A percentile compares a stretch with the other conserved stretches of the same genome.
phyloP scores from a whole-genome alignment of 306 rosid species.

The Dicorynia guianensis region DNA sequence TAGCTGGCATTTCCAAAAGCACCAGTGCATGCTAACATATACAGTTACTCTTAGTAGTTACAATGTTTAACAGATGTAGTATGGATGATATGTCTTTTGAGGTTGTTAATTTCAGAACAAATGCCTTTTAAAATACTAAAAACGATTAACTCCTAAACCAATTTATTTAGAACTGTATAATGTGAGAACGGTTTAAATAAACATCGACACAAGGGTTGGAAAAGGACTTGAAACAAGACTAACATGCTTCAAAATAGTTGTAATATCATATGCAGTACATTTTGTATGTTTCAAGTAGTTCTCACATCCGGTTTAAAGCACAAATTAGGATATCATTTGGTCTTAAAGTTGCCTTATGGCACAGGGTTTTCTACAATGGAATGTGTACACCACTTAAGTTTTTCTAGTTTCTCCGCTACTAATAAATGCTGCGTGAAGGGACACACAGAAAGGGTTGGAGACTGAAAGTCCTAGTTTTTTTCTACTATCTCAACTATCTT shows the following conservation, averaged over 20 bases:
- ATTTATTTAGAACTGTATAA: not conserved
- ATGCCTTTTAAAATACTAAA: not conserved
- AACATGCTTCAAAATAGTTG: too few relatives aligned
- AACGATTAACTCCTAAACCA: not conserved
- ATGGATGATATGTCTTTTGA: not conserved
- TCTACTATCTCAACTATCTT: constrained; percentile 20
- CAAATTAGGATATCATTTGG: not conserved
- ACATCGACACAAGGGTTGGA: not conserved
- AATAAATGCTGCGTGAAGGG: constrained; percentile 7
- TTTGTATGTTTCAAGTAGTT: constrained; percentile 12
- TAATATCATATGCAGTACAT: not conserved
- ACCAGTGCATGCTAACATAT: not conserved
- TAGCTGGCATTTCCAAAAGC: not conserved
- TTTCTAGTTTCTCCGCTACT: constrained; percentile 4
- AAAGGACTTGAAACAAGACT: too few relatives aligned
- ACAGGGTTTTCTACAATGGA: constrained; percentile 11
- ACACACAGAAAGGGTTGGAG: constrained; percentile 17
- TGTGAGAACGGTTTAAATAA: not conserved
- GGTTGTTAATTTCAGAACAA: not conserved
- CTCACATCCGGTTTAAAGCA: constrained; percentile 10
- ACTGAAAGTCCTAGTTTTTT: not conserved
- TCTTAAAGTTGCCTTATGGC: constrained; percentile 1
- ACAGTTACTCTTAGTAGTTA: not conserved
- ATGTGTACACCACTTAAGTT: constrained; percentile 16
- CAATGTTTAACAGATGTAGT: not conserved